These are phyloP conservation scores for Trichosporon sp. DNA, from an alignment of 1,284 basidiomycete genomes.

Conservation along the genomic window DNA sequence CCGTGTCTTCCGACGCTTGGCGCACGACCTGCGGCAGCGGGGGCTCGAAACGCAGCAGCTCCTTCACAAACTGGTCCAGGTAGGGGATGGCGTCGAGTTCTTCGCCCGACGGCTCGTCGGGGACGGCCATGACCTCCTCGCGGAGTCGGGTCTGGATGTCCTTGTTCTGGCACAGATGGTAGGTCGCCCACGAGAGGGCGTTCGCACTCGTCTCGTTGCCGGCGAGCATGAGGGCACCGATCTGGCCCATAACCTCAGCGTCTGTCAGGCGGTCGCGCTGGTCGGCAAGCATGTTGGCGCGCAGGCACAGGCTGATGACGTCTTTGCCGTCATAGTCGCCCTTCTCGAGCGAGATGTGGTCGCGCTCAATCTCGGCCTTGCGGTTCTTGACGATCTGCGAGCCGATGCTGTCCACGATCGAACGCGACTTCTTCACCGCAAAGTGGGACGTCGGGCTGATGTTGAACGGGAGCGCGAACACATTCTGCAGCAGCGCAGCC, in stretches of 20 bases:
- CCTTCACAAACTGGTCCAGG: conserved; percentile 68
- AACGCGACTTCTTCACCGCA: background rate
- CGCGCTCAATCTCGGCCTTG: conserved; percentile 36
- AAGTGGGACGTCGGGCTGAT: background rate
- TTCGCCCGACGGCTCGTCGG: conserved; percentile 56
- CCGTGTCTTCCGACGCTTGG: conserved; percentile 61
- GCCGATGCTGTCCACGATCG: conserved; percentile 21
- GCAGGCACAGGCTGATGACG: conserved; percentile 58
- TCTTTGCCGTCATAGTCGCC: conserved; percentile 59
- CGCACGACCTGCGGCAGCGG: conserved; percentile 71
- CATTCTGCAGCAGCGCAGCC: conserved; percentile 28
- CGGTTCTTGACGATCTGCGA: conserved; percentile 41
- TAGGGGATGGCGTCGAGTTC: conserved; percentile 60
- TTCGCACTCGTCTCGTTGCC: conserved; percentile 79
- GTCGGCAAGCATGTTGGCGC: conserved; percentile 64
- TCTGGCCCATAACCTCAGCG: conserved; percentile 71
- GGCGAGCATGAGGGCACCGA: conserved; percentile 66
- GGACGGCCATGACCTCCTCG: conserved; percentile 58
- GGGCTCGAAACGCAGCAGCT: conserved; percentile 67
- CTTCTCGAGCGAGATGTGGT: conserved; percentile 48
- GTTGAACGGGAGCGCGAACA: conserved; percentile 26
- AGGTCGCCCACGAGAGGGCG: conserved; percentile 72
- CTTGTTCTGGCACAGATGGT: conserved; percentile 64
- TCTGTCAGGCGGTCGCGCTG: conserved; percentile 65
- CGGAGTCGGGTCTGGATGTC: conserved; percentile 65